Conservation (phyloP, 345 rosid genomes). For the Alliaria petiolata region DNA sequence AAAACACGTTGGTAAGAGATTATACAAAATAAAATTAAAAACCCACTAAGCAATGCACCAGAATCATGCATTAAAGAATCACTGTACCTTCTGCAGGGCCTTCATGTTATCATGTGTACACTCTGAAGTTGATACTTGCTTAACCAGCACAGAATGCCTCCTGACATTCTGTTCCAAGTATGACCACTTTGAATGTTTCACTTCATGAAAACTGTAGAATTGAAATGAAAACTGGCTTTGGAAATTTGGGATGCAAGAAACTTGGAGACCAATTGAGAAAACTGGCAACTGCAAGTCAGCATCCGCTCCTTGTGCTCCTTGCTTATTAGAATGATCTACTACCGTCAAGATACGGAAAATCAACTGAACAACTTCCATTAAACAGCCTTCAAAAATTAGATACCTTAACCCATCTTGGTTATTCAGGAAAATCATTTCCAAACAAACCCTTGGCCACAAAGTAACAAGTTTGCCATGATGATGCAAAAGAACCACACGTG, state of each 20-base stretch:
- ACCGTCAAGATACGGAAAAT: slow-evolving; percentile 51
- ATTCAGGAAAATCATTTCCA: slow-evolving; percentile 88
- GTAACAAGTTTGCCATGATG: slow-evolving; percentile 51
- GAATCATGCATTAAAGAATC: slow-evolving; percentile 9
- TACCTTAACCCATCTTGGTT: slow-evolving; percentile 69
- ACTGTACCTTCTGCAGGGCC: slow-evolving; percentile 50
- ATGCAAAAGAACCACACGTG: slow-evolving; percentile 44
- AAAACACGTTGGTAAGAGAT: background rate
- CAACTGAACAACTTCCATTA: slow-evolving; percentile 61
- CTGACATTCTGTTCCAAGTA: slow-evolving; percentile 50
- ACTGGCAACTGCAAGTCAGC: slow-evolving; percentile 54
- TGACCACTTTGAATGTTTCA: slow-evolving; percentile 60
- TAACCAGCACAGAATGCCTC: slow-evolving; percentile 48
- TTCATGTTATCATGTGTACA: slow-evolving; percentile 61
- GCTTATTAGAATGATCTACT: slow-evolving; percentile 47
- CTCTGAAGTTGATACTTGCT: slow-evolving; percentile 60
- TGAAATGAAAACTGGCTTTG: slow-evolving; percentile 64
- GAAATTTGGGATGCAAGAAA: slow-evolving; percentile 48
- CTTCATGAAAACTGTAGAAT: slow-evolving; percentile 49
- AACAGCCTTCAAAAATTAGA: slow-evolving; percentile 73
- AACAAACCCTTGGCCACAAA: slow-evolving; percentile 68
- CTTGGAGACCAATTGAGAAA: slow-evolving; percentile 68
- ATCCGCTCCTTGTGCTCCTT: slow-evolving; percentile 39
- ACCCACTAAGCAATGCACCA: background rate
- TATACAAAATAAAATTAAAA: background rate